Percentiles rank a stretch among this genome's conserved stretches.
These are phyloP conservation scores for Neofusicoccum parvum DNA, from an alignment of 2,329 filamentous ascomycete genomes.

Conservation along the genomic window DNA sequence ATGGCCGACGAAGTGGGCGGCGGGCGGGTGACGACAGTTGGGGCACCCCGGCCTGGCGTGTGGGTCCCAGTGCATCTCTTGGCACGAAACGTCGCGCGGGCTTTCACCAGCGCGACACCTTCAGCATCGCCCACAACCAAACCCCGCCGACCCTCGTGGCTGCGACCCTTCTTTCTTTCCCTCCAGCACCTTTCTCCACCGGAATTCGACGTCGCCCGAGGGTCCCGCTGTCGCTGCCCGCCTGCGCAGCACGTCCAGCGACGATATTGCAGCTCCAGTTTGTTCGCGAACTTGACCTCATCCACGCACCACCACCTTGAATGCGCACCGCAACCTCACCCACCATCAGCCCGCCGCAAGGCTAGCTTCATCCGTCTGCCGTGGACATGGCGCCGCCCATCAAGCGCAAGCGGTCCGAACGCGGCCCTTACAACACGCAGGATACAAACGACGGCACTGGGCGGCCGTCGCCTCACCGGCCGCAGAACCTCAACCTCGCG, in stretches of 20 bases:
- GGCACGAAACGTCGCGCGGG: constrained; percentile 18
- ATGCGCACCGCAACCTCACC: constrained; percentile 13
- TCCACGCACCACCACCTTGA: background rate
- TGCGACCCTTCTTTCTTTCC: constrained; percentile 11
- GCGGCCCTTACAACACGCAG: constrained; percentile 33
- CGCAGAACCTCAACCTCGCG: constrained; percentile 54
- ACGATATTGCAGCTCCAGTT: constrained; percentile 13
- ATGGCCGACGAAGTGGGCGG: background rate
- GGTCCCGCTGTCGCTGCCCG: constrained; percentile 1
- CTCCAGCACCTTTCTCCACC: constrained; percentile 32
- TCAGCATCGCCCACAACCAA: constrained; percentile 8
- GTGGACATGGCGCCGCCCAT: constrained; percentile 53
- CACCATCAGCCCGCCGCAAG: constrained; percentile 17
- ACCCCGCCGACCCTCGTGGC: constrained; percentile 18
- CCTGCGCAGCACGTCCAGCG: background rate
- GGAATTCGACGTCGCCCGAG: constrained; percentile 25
- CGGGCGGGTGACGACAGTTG: constrained; percentile 9
- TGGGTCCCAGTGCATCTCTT: background rate
- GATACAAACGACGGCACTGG: constrained; percentile 41
- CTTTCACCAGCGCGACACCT: constrained; percentile 13
- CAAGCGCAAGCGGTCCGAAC: constrained; percentile 60
- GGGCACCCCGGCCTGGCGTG: background rate
- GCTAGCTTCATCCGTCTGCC: constrained; percentile 6
- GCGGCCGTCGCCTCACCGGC: constrained; percentile 54
- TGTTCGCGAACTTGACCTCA: constrained; percentile 12